These are phyloP conservation scores for Chlamydomonas sp. DNA, from an alignment of 139 green algal genomes.

Conservation along the genomic window DNA sequence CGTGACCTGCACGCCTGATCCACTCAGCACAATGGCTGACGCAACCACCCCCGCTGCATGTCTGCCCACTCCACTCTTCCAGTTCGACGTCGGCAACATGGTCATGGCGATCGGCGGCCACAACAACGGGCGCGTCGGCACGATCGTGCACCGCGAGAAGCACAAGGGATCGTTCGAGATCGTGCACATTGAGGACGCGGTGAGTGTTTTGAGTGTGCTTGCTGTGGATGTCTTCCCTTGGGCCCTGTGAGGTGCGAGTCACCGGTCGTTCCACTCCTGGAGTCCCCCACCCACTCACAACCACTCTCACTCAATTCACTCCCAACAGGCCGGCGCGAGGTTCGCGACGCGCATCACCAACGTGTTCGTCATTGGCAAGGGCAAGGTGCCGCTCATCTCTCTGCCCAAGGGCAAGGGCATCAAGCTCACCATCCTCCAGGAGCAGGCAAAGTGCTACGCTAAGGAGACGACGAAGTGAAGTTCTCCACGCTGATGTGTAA, in stretches of 20 bases:
- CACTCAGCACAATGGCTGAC: conserved; percentile 4
- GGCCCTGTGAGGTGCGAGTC: not conserved
- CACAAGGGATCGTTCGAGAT: conserved; percentile 92
- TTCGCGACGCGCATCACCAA: conserved; percentile 94
- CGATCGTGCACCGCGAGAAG: conserved; percentile 89
- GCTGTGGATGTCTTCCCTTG: not conserved
- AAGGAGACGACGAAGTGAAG: conserved; percentile 14
- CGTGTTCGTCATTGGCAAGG: conserved; percentile 97
- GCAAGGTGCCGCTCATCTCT: conserved; percentile 88
- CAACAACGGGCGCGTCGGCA: conserved; percentile 90
- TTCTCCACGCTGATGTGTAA: not conserved
- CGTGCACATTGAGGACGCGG: conserved; percentile 92
- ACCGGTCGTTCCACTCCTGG: too few relatives aligned
- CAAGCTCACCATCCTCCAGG: conserved; percentile 90
- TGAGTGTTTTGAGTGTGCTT: too few relatives aligned
- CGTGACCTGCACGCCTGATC: not conserved
- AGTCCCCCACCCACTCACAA: not conserved
- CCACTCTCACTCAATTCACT: not conserved
- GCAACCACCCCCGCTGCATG: not conserved
- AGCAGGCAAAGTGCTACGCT: conserved; percentile 86
- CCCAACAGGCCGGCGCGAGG: conserved; percentile 68
- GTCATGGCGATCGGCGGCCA: conserved; percentile 85
- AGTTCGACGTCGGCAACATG: conserved; percentile 96
- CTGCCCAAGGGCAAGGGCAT: conserved; percentile 99
- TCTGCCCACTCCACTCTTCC: conserved; percentile 28